Percentiles rank a stretch among this genome's conserved stretches.
Evolutionary conservation across 805 yeast genomes (phyloP).

Genomic region (Nakazawaea pomicola): DNA sequence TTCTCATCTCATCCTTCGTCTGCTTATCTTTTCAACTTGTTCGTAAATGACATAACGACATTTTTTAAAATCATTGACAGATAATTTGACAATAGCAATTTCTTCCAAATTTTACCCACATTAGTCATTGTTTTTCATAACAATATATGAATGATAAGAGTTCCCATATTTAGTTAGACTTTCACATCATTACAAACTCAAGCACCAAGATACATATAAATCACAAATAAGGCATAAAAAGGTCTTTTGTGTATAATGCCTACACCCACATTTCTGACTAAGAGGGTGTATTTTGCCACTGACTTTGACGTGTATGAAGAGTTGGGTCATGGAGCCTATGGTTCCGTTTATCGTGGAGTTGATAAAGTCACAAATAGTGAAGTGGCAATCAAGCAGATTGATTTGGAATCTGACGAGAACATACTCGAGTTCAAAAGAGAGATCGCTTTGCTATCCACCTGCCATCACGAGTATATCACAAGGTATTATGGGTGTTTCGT

Average conservation of each 20-base stretch:
- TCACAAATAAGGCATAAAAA: not conserved
- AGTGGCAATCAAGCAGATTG: constrained; percentile 64
- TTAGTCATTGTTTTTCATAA: too few species aligned
- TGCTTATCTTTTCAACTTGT: too few species aligned
- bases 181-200: too few species aligned
- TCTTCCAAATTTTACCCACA: too few species aligned
- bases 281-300: constrained; percentile 23
- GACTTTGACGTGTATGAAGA: constrained; percentile 47
- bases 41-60: not conserved
- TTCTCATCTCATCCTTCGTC: not conserved
- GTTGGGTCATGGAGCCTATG: constrained; percentile 77
- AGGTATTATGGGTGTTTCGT: constrained; percentile 69
- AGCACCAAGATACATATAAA: too few species aligned
- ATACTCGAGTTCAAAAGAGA: constrained; percentile 70
- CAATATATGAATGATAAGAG: too few species aligned
- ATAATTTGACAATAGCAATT: too few species aligned
- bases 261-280: not conserved
- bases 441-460: constrained; percentile 62
- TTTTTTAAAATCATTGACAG: too few species aligned
- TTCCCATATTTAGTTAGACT: too few species aligned
- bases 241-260: not conserved
- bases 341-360: constrained; percentile 64
- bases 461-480: constrained; percentile 59
- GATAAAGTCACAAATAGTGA: constrained; percentile 37
- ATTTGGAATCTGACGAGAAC: constrained; percentile 67